Base-by-base conservation (phyloP, 768 basidiomycete species). In the Phylloporus scabripes region DNA sequence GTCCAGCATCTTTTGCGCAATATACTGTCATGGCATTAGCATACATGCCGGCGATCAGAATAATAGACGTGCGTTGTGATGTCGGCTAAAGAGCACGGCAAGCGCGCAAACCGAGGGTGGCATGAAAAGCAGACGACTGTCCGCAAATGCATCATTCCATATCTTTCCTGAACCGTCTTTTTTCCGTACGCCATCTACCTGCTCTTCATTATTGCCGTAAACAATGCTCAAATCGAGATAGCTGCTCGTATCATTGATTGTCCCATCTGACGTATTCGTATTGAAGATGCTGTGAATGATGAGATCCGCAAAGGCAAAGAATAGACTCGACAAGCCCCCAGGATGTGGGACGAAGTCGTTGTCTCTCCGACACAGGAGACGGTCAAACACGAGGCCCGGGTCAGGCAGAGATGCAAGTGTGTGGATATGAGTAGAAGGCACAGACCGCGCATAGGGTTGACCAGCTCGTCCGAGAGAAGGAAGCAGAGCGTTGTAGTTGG, bases 281-380 rank as follows among this genome's bases (percentile, higher is more conserved):
- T 83, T 70, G 71, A 92, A 92, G 54, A 84, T 74, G 47, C 70
- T 74, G 65, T 91, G 87, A 56, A 86, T 87, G 50, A 90, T 72
- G 49, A 89, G 67, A 57, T 87, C 76, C 11, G 87, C 87, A 58
- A 91, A 87, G 0, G 87, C 83, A 56, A 89, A 91, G 68, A 89
- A 85, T 17, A 86, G 68, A 51, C 78, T 76, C 12, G 82, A 86
- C 39, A 90, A 76, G 17, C 87, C 87, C 4, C 77, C 80, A 4
- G 84, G 83, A 62, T 86, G 84, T 8, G 71, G 65, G 17, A 59
- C 58, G 53, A 79, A 82, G 46, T 72, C 60, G 21, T 49, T 34
- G 21, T 46, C 29, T 56, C 56, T 46, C 57, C 60, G 60, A 63
- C 75, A 63, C 34, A 92, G 70, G 12, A 92, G 79, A 1, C 75